Evolutionary conservation across 2,329 filamentous ascomycete genomes (phyloP).

Genomic region (Pezicula neosporulosa): DNA sequence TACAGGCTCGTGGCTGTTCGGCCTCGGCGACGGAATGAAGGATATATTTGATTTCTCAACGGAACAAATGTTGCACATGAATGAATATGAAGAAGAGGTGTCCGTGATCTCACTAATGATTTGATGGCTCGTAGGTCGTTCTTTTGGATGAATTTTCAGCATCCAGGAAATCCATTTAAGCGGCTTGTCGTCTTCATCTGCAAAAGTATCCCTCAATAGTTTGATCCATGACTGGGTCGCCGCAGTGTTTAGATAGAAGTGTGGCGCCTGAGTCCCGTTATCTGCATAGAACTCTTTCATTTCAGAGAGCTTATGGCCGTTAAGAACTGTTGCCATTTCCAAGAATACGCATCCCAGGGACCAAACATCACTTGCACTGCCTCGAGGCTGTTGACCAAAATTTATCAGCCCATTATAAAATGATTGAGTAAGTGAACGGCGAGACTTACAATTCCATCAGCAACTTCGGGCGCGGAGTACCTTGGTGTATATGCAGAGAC

Average conservation of each 20-base stretch:
- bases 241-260: neutral
- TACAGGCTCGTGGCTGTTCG: neutral
- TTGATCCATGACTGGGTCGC: neutral
- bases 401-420: neutral
- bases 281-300: neutral
- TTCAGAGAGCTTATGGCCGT: neutral
- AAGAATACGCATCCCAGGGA: neutral
- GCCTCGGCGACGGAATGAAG: neutral
- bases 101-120: neutral
- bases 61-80: neutral
- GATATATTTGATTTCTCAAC: neutral
- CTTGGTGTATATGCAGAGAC: neutral
- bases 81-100: neutral
- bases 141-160: neutral
- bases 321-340: neutral
- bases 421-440: neutral
- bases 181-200: neutral
- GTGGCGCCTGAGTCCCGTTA: neutral
- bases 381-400: neutral
- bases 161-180: neutral
- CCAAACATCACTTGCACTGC: neutral
- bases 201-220: neutral
- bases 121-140: neutral
- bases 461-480: neutral
- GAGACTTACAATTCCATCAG: neutral